Base-by-base conservation (phyloP, 1,284 basidiomycete genomes). In the Ganoderma multipileum region DNA sequence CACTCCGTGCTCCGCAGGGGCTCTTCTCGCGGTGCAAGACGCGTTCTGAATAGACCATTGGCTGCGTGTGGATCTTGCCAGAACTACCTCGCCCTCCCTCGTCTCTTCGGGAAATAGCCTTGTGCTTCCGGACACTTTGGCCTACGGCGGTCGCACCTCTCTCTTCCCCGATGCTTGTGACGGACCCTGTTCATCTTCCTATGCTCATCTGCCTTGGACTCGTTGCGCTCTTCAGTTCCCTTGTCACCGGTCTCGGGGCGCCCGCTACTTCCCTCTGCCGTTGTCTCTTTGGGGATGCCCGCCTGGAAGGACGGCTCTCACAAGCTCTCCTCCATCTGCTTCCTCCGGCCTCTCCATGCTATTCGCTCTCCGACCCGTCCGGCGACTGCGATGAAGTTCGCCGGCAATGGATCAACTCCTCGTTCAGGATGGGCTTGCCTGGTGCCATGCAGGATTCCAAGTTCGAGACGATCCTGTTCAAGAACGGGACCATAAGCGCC, bases 401-500 rank as follows among this genome's bases (percentile, higher is more conserved):
- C 26, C 59, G 68, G 3, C 74, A 78, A 52, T 79, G 76, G 67
- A 30, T 16, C 7, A 72, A 85, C 52, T 81, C 79, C 0, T 77
- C 69, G 47, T 85, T 83, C 82, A 80, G 84, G 1, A 68, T 83
- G 0, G 74, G 80, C 52, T 78, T 80, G 33, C 73, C 84, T 23
- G 85, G 85, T 0, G 78, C 82, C 2, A 79, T 83, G 79, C 78
- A 84, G 65, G 57, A 73, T 0, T 69, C 79, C 11, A 84, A 83
- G 66, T 85, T 78, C 54, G 84, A 86, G 72, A 78, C 79, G 0
- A 83, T 76, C 71, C 76, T 77, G 5, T 80, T 79, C 58, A 68
- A 59, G 1, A 85, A 86, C 60, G 82, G 80, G 2, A 82, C 81
- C 0, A 79, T 84, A 61, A 76, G 76, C 47, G 82, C 79, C 0